Evolutionary conservation across 345 rosid genomes (phyloP).

Genomic region (Arabidopsis thaliana): DNA sequence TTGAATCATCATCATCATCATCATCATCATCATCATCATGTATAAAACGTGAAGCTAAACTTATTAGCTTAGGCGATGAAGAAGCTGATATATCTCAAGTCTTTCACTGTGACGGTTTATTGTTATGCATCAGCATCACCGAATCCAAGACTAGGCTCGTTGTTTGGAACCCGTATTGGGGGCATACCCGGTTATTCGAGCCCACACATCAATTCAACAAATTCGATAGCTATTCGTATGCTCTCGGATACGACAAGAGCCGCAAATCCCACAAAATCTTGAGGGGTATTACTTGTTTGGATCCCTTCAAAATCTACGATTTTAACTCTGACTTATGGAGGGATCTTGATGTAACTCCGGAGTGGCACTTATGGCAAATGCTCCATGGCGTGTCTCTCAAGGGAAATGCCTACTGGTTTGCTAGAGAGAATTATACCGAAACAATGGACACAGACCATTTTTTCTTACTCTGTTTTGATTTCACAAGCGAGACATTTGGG

Average conservation of each 20-base stretch:
- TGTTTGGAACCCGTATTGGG: not conserved
- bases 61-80: not conserved
- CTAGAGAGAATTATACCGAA: not conserved
- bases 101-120: not conserved
- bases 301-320: not conserved
- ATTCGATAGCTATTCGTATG: not conserved
- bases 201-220: not conserved
- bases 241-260: not conserved
- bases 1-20: no score
- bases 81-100: not conserved
- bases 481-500: not conserved
- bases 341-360: not conserved
- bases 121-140: not conserved
- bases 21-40: not conserved
- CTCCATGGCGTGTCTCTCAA: not conserved
- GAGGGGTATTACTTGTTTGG: not conserved
- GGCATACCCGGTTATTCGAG: not conserved
- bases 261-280: conserved; percentile 3
- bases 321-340: conserved; percentile 5
- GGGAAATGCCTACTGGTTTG: not conserved
- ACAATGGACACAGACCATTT: no score
- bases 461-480: not conserved
- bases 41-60: not conserved
- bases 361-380: not conserved
- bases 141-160: not conserved